Conservation (phyloP, 495 filamentous ascomycete genomes). For the Platismatia glauca region DNA sequence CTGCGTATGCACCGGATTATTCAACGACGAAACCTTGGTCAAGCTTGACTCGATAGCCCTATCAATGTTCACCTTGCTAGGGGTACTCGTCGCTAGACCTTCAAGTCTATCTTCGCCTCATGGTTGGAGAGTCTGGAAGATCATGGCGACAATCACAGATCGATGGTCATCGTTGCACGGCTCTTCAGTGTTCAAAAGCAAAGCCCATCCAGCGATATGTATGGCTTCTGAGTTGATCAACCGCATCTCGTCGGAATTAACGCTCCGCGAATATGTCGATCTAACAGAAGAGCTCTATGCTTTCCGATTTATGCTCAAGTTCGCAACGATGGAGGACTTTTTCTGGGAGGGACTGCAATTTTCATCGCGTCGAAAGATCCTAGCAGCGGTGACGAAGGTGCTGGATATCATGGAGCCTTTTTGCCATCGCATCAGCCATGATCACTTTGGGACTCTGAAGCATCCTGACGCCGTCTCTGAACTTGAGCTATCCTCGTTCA, state of each 20-base stretch:
- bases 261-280: background rate
- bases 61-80: conserved; percentile 2
- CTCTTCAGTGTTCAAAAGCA: conserved; percentile 9
- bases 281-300: conserved; percentile 9
- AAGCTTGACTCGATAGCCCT: conserved; percentile 6
- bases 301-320: conserved; percentile 15
- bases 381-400: conserved; percentile 8
- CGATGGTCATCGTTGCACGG: conserved; percentile 13
- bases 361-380: conserved; percentile 1
- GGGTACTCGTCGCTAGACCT: background rate
- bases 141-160: conserved; percentile 16
- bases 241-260: background rate
- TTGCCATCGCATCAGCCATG: conserved; percentile 10
- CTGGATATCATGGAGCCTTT: conserved; percentile 17
- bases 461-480: background rate
- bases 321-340: background rate
- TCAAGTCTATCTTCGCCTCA: background rate
- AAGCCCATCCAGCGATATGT: conserved; percentile 5
- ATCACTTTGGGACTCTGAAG: conserved; percentile 12
- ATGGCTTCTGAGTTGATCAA: conserved; percentile 6
- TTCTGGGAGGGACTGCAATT: conserved; percentile 5
- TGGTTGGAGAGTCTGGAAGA: conserved; percentile 21
- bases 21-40: conserved; percentile 6
- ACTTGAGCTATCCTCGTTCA: background rate
- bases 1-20: conserved; percentile 9